phyloP scores from a whole-genome alignment of 306 rosid genomes.

The Styphnolobium japonicum region DNA sequence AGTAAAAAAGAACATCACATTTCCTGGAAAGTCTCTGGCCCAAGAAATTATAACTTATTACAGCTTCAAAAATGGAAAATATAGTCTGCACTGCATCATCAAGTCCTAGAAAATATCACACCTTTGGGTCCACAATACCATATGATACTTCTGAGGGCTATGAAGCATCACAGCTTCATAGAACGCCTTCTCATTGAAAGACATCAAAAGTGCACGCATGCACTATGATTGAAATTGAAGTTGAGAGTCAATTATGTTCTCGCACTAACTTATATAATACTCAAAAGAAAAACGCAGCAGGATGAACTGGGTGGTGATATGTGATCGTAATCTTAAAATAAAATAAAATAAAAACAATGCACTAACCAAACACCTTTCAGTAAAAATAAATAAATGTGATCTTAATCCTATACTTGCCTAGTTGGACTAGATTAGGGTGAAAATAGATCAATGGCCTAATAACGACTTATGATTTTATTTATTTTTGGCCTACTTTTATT shows the following conservation, averaged over 20 bases:
- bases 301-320: neutral
- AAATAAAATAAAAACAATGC: too few species aligned
- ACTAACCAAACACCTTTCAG: too few species aligned
- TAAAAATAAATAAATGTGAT: too few species aligned
- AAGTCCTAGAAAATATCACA: neutral
- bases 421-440: too few species aligned
- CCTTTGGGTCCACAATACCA: neutral
- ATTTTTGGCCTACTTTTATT: too few species aligned
- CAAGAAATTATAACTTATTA: constrained; percentile 16
- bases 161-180: too few species aligned
- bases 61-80: neutral
- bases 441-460: too few species aligned
- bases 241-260: neutral
- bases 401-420: too few species aligned
- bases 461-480: too few species aligned
- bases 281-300: neutral
- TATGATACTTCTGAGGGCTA: too few species aligned
- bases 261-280: neutral
- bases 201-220: neutral
- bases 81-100: neutral
- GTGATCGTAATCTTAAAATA: too few species aligned
- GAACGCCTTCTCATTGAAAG: neutral
- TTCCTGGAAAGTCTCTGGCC: neutral
- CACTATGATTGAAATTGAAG: neutral
- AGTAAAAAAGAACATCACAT: neutral